phyloP scores from a whole-genome alignment of 805 yeast genomes.

The Candida jianshihensis region DNA sequence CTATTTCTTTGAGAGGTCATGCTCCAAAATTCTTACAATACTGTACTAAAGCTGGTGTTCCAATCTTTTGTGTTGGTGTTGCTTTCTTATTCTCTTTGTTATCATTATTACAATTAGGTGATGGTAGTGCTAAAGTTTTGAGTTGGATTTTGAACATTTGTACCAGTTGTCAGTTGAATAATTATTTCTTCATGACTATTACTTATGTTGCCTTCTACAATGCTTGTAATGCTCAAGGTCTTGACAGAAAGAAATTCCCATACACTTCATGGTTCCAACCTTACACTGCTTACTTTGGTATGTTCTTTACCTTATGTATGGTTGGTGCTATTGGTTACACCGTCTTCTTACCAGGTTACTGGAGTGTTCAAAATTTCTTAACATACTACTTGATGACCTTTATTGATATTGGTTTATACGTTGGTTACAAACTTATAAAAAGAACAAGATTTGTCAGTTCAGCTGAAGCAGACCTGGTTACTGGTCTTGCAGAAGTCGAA shows the following conservation, averaged over 20 bases:
- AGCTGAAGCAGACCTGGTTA: constrained; percentile 43
- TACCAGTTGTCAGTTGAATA: constrained; percentile 60
- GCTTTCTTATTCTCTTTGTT: constrained; percentile 53
- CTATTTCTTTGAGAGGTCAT: constrained; percentile 46
- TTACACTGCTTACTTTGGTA: constrained; percentile 42
- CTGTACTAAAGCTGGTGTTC: constrained; percentile 64
- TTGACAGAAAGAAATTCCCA: constrained; percentile 32
- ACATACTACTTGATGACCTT: constrained; percentile 72
- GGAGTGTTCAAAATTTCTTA: constrained; percentile 59
- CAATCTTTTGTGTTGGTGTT: constrained; percentile 56
- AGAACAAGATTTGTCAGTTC: constrained; percentile 40
- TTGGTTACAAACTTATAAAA: constrained; percentile 41
- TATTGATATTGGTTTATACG: constrained; percentile 37
- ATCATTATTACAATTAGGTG: constrained; percentile 58
- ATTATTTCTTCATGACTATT: constrained; percentile 49
- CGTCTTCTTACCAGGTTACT: constrained; percentile 61
- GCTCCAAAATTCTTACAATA: constrained; percentile 55
- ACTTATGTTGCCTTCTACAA: constrained; percentile 59
- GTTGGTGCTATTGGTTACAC: constrained; percentile 59
- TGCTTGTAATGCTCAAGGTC: constrained; percentile 48
- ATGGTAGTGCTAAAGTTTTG: constrained; percentile 53
- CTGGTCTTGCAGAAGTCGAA: constrained; percentile 52
- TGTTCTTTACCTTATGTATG: constrained; percentile 41
- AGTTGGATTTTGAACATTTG: constrained; percentile 66
- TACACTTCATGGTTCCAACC: constrained; percentile 58